Percentiles rank a stretch among this genome's conserved stretches.
phyloP scores from a whole-genome alignment of 768 basidiomycete species.

The Tephrocybe sp. region DNA sequence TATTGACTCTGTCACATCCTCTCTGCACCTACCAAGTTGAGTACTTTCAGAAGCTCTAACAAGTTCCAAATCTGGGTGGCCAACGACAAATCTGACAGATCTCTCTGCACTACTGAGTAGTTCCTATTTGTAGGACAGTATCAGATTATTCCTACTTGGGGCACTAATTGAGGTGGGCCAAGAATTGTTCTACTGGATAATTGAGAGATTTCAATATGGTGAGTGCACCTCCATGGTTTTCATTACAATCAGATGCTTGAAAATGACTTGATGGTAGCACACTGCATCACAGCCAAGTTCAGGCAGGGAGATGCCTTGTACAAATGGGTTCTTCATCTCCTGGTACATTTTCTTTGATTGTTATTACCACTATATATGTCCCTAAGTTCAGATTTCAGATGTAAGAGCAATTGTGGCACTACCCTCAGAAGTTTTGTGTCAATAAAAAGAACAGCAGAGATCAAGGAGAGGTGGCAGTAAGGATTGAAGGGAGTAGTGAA shows the following conservation, averaged over 20 bases:
- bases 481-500: too few relatives aligned
- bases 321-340: conserved; percentile 43
- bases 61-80: too few relatives aligned
- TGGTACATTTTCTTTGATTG: conserved; percentile 28
- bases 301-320: conserved; percentile 42
- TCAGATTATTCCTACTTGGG: conserved; percentile 28
- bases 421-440: conserved; percentile 34
- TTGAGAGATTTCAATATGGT: conserved; percentile 34
- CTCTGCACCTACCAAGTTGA: too few relatives aligned
- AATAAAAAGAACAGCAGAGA: conserved; percentile 32
- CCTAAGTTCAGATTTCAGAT: conserved; percentile 22
- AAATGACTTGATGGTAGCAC: conserved; percentile 30
- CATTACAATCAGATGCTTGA: background rate
- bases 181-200: conserved; percentile 33
- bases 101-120: too few relatives aligned
- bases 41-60: too few relatives aligned
- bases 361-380: background rate
- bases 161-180: conserved; percentile 35
- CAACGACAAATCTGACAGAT: too few relatives aligned
- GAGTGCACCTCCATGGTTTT: conserved; percentile 11
- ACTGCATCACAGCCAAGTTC: conserved; percentile 40
- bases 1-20: too few relatives aligned
- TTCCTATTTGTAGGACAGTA: conserved; percentile 13
- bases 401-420: conserved; percentile 39
- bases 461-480: too few relatives aligned